Conservation (phyloP, 2,329 filamentous ascomycete genomes). For the Alternaria conjuncta region DNA sequence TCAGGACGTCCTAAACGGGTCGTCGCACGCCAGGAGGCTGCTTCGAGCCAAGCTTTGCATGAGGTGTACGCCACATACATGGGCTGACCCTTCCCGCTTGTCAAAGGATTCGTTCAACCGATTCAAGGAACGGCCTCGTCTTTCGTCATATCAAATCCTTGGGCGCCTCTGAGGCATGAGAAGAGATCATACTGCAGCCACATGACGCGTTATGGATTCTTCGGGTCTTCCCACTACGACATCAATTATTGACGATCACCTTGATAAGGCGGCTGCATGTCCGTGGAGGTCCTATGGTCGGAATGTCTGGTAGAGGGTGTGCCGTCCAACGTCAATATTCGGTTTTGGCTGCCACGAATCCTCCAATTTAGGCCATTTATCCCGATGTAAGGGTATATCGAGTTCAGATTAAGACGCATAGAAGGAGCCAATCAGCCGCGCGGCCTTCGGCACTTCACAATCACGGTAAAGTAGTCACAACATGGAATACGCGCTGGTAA, state of each 20-base stretch:
- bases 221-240: background rate
- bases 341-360: background rate
- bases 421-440: slow-evolving; percentile 26
- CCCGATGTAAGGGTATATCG: slow-evolving; percentile 21
- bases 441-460: slow-evolving; percentile 14
- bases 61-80: slow-evolving; percentile 14
- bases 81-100: background rate
- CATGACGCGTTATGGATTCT: slow-evolving; percentile 13
- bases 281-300: background rate
- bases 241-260: background rate
- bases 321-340: background rate
- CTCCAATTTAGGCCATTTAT: slow-evolving; percentile 18
- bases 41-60: slow-evolving; percentile 6
- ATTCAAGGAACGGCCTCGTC: background rate
- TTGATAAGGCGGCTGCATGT: background rate
- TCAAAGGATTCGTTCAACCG: slow-evolving; percentile 8
- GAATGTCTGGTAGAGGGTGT: background rate
- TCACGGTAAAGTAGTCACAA: slow-evolving; percentile 26
- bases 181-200: slow-evolving; percentile 2
- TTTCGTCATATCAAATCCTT: slow-evolving; percentile 5
- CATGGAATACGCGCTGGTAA: slow-evolving; percentile 9
- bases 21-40: slow-evolving; percentile 3
- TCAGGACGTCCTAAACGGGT: slow-evolving; percentile 11
- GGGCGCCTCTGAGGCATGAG: background rate
- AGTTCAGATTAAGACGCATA: slow-evolving; percentile 26